phyloP scores from a whole-genome alignment of 352 stramenopile species.

The Pythium phragmiticola region DNA sequence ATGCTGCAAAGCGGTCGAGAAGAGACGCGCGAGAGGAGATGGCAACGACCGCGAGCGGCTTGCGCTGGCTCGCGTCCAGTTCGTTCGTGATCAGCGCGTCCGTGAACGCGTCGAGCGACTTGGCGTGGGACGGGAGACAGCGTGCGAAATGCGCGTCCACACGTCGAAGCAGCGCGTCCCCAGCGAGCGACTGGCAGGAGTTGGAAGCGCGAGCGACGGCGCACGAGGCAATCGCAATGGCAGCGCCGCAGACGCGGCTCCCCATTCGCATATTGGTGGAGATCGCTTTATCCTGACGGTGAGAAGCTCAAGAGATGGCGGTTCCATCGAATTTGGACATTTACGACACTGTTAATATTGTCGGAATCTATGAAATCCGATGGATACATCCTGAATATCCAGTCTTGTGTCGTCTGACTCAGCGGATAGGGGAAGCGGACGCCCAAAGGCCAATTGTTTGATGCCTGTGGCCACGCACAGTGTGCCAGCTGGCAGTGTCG shows the following conservation, averaged over 20 bases:
- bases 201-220: background rate
- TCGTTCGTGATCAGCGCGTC: constrained; percentile 52
- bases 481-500: too few relatives aligned
- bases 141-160: constrained; percentile 37
- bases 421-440: too few relatives aligned
- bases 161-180: constrained; percentile 43
- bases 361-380: background rate
- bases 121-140: constrained; percentile 32
- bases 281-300: background rate
- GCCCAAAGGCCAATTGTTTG: too few relatives aligned
- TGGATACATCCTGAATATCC: background rate
- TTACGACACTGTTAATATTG: background rate
- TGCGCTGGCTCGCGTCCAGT: constrained; percentile 36
- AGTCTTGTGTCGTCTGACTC: too few relatives aligned
- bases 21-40: constrained; percentile 49
- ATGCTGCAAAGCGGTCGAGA: constrained; percentile 33
- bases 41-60: constrained; percentile 48
- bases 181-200: constrained; percentile 8
- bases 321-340: too few relatives aligned
- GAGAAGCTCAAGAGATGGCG: background rate
- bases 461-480: too few relatives aligned
- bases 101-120: constrained; percentile 37
- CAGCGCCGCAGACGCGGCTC: background rate
- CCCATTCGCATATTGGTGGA: background rate
- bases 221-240: background rate